These are phyloP conservation scores for Wakefieldia striispora DNA, from an alignment of 768 basidiomycete species.

Conservation along the genomic window DNA sequence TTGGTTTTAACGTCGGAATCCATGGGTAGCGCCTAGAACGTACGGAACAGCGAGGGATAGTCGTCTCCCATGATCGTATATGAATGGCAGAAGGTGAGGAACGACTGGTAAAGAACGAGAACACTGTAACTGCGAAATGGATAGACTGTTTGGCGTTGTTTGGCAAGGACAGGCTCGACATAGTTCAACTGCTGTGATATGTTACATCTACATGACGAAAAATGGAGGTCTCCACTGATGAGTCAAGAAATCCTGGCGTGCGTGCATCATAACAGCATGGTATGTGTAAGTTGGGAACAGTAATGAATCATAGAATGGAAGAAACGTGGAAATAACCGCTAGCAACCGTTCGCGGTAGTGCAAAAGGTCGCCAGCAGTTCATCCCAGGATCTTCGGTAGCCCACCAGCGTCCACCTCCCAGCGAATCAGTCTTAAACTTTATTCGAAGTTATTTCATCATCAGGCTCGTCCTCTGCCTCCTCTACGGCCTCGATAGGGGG, in stretches of 20 bases:
- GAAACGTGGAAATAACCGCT: conserved; percentile 31
- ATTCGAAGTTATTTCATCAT: conserved; percentile 13
- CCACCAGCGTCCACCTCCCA: conserved; percentile 9
- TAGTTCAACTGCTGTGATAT: not conserved
- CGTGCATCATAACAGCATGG: not conserved
- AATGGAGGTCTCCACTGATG: not conserved
- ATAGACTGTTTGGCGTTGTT: conserved; percentile 22
- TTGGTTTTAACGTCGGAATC: conserved; percentile 3
- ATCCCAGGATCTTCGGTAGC: conserved; percentile 24
- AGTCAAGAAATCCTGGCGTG: not conserved
- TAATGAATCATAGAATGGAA: conserved; percentile 1
- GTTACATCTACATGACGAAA: not conserved
- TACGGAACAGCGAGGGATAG: conserved; percentile 84
- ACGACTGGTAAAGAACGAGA: not conserved
- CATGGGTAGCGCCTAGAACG: not conserved
- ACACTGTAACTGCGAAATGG: no score
- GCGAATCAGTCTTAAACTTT: conserved; percentile 4
- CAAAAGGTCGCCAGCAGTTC: conserved; percentile 34
- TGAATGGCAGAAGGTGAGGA: not conserved
- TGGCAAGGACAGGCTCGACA: conserved; percentile 11
- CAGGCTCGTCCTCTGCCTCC: conserved; percentile 17
- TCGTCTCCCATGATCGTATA: conserved; percentile 61
- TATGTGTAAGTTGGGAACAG: conserved; percentile 7
- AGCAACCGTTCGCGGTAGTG: conserved; percentile 29
- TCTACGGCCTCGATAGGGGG: conserved; percentile 12